phyloP scores from a whole-genome alignment of 2,329 filamentous ascomycete species.

The Arthroderma uncinatum region DNA sequence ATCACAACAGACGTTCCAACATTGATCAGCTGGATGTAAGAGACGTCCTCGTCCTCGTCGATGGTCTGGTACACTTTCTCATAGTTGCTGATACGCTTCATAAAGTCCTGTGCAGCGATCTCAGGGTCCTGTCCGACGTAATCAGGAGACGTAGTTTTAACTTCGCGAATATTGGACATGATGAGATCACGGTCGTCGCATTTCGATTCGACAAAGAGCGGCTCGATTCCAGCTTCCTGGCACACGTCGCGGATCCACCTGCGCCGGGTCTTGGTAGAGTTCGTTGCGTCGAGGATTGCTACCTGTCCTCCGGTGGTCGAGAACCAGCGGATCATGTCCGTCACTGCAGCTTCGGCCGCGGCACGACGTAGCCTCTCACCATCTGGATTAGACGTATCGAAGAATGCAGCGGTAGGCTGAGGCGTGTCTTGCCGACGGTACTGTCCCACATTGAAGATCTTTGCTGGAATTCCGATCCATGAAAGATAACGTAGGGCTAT shows the following conservation, averaged over 20 bases:
- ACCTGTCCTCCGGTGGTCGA: constrained; percentile 63
- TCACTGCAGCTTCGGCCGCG: constrained; percentile 81
- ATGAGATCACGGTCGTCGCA: constrained; percentile 94
- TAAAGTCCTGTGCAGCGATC: constrained; percentile 78
- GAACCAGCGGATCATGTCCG: constrained; percentile 95
- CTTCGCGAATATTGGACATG: constrained; percentile 95
- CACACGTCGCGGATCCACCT: constrained; percentile 84
- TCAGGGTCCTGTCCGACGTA: constrained; percentile 93
- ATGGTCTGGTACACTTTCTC: constrained; percentile 95
- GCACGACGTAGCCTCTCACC: constrained; percentile 80
- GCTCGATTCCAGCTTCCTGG: constrained; percentile 65
- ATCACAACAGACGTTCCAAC: constrained; percentile 94
- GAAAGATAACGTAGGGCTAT: constrained; percentile 83
- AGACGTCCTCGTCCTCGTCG: constrained; percentile 77
- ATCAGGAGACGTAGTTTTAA: constrained; percentile 93
- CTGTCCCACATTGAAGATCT: constrained; percentile 94
- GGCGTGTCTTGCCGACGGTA: constrained; percentile 86
- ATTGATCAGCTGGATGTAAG: constrained; percentile 95
- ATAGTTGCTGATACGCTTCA: constrained; percentile 89
- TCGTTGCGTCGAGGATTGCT: constrained; percentile 91
- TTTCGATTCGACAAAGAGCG: constrained; percentile 91
- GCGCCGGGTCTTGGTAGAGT: constrained; percentile 80
- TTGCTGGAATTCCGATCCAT: constrained; percentile 88
- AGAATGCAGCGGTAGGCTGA: constrained; percentile 87
- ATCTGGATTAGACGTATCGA: constrained; percentile 79